Conservation (phyloP, 2,329 filamentous ascomycete species). For the Scolecobasidium constrictum region DNA sequence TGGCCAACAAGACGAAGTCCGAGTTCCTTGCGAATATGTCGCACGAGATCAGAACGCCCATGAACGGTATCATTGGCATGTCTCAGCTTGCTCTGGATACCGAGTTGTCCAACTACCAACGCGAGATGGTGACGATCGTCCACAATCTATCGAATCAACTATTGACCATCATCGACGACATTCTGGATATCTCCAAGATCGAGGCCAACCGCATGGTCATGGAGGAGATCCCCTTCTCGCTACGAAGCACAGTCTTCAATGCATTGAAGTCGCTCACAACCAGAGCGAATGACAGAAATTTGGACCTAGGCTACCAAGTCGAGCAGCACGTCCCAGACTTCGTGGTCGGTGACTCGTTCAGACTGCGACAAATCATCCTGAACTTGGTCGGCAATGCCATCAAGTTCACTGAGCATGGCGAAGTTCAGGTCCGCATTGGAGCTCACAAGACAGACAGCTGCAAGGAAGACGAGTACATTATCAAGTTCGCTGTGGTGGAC, state of each 20-base stretch:
- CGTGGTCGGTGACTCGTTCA: conserved; percentile 92
- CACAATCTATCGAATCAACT: conserved; percentile 94
- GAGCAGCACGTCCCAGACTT: conserved; percentile 90
- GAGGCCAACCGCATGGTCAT: conserved; percentile 97
- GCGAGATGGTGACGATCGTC: conserved; percentile 97
- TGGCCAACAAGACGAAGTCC: conserved; percentile 96
- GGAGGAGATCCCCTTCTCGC: conserved; percentile 92
- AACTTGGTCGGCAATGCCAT: conserved; percentile 97
- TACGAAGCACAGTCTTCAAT: conserved; percentile 92
- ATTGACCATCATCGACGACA: conserved; percentile 87
- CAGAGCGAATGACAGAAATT: conserved; percentile 89
- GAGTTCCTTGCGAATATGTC: conserved; percentile 99
- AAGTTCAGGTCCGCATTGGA: conserved; percentile 89
- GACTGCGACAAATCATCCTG: conserved; percentile 88
- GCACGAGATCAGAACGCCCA: conserved; percentile 93
- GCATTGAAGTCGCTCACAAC: conserved; percentile 94
- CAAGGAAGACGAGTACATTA: conserved; percentile 69
- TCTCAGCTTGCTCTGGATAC: conserved; percentile 93
- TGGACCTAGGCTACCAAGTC: conserved; percentile 87
- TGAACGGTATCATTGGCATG: conserved; percentile 98
- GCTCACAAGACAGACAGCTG: conserved; percentile 56
- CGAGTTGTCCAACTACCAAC: conserved; percentile 82
- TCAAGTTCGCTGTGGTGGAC: conserved; percentile 91
- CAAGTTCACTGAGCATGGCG: conserved; percentile 95
- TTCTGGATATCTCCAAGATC: conserved; percentile 61